Evolutionary conservation across 192 early-diverging fungal species (phyloP).

Genomic region (Cetraspora pellucida): DNA sequence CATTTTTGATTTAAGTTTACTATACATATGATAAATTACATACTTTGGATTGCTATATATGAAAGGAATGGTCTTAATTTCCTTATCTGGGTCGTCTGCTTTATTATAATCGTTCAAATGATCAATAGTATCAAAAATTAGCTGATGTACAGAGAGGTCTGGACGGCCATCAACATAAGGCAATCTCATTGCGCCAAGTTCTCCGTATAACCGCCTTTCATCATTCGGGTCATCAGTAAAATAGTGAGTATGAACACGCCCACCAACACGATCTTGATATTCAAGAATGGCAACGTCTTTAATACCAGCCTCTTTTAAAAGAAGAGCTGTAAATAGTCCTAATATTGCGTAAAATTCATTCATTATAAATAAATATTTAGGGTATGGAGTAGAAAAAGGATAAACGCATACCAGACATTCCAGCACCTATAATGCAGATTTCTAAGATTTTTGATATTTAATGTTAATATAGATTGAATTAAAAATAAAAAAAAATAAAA

Average conservation of each 20-base stretch:
- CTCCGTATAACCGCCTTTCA: constrained; percentile 25
- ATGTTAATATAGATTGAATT: too few relatives aligned
- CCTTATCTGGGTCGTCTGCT: neutral
- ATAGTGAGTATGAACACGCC: constrained; percentile 38
- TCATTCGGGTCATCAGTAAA: constrained; percentile 32
- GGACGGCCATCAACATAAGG: neutral
- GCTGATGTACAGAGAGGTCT: constrained; percentile 30
- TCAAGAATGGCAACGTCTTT: constrained; percentile 38
- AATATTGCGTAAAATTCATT: neutral
- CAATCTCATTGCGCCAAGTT: constrained; percentile 38
- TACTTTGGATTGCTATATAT: constrained; percentile 29
- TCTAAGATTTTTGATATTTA: neutral
- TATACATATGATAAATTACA: constrained; percentile 5
- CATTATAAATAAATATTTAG: neutral
- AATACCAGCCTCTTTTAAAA: constrained; percentile 37
- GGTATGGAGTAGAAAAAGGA: neutral
- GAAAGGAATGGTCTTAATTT: constrained; percentile 32
- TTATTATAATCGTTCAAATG: constrained; percentile 33
- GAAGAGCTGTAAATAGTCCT: constrained; percentile 34
- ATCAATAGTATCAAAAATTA: constrained; percentile 37
- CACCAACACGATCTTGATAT: constrained; percentile 34
- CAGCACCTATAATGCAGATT: constrained; percentile 7
- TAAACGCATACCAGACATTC: neutral
- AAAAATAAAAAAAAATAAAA: too few relatives aligned
- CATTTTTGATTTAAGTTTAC: too few relatives aligned